Conservation (phyloP, 2,329 filamentous ascomycete genomes). For the Hypomyces rosellus region DNA sequence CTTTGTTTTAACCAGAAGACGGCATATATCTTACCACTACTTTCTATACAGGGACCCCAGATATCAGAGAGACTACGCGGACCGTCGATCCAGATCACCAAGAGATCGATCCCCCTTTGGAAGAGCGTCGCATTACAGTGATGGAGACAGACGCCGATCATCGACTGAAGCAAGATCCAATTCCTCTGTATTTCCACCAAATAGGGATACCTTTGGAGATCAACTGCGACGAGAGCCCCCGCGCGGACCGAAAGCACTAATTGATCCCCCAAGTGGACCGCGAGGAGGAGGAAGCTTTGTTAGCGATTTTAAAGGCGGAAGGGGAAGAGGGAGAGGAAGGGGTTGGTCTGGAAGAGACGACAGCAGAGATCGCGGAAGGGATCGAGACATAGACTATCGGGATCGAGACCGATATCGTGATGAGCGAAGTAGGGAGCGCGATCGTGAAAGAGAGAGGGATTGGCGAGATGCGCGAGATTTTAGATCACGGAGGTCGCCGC, state of each 20-base stretch:
- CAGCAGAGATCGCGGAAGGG: slow-evolving; percentile 53
- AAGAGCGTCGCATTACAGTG: slow-evolving; percentile 47
- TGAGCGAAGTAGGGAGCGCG: slow-evolving; percentile 53
- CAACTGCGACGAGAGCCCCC: slow-evolving; percentile 62
- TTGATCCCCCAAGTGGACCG: slow-evolving; percentile 62
- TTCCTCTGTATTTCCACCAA: slow-evolving; percentile 53
- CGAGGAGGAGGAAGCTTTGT: slow-evolving; percentile 61
- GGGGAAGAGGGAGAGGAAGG: slow-evolving; percentile 48
- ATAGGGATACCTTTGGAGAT: slow-evolving; percentile 53
- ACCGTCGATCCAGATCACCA: slow-evolving; percentile 57
- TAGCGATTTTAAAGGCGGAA: slow-evolving; percentile 53
- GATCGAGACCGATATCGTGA: slow-evolving; percentile 55
- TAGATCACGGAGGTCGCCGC: slow-evolving; percentile 52
- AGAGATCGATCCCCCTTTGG: slow-evolving; percentile 65
- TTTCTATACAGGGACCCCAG: slow-evolving; percentile 41
- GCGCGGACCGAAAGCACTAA: slow-evolving; percentile 71
- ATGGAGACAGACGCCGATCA: slow-evolving; percentile 65
- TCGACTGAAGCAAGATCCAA: slow-evolving; percentile 52
- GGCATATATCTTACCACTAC: slow-evolving; percentile 6
- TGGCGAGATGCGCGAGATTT: slow-evolving; percentile 36
- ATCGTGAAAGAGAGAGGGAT: slow-evolving; percentile 46
- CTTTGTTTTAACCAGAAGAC: slow-evolving; percentile 1
- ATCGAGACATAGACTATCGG: slow-evolving; percentile 54
- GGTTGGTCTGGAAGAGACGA: slow-evolving; percentile 55
- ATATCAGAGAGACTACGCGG: slow-evolving; percentile 57